Evolutionary conservation across 192 early-diverging fungal genomes (phyloP), one percentile per base, ranked within the genome.

Genomic region (Coemansia reversa): DNA sequence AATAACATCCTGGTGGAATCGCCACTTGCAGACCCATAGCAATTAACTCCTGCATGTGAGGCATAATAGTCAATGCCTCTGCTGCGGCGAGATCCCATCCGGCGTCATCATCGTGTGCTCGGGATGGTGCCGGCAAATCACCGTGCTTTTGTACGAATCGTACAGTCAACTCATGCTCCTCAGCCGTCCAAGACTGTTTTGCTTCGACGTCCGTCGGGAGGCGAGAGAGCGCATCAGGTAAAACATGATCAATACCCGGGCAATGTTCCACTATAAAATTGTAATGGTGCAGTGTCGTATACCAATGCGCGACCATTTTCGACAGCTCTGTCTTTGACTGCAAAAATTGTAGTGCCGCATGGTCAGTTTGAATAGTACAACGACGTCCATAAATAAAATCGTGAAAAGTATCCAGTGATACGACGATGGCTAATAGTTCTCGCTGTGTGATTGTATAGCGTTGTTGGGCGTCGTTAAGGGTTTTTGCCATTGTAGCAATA

Each of bases 291-390:
- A 35, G 33, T 12, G 11, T 28, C 7, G 80, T 18, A 58, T 59
- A 32, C 73, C 63, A 3, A 79, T 25, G 33, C 53, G 69, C 11
- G 65, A 67, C 2, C 78, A 58, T 12, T 7, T 35, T 35, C 11
- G 33, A 68, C 60, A 5, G 33, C 11, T 35, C 33, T 35, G 33
- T 35, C 33, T 35, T 35, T 12, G 33, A 35, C 33, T 35, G 33
- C 2, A 35, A 7, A 12, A 35, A 35, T 7, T 35, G 33, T 7
- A 35, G 11, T 35, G 33, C 33, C 1, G 55, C 49, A 64, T 79
- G 74, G 49, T 83, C 82, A 0, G 76, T 74, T 22, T 49, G 76
- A 8, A 83, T n/a, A 0, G 70, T 73, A 28, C 75, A 79, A 1
- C 20, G 55, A 19, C 53, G 53, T 55, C 76, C 70, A 39, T 61